phyloP scores from a whole-genome alignment of 31 red algal species.

The Odonthalia washingtoniensis region DNA sequence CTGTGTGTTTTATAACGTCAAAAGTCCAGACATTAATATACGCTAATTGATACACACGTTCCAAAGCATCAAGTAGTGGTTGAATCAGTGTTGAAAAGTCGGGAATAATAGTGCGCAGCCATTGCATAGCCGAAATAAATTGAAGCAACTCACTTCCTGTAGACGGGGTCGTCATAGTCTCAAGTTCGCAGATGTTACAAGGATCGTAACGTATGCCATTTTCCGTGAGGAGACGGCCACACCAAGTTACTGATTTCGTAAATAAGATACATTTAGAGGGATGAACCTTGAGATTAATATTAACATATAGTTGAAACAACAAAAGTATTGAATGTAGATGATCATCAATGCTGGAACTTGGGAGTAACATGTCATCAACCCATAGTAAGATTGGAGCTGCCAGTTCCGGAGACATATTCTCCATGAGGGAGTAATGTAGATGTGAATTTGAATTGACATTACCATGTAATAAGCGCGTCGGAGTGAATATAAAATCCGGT shows the following conservation, averaged over 20 bases:
- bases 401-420: background rate
- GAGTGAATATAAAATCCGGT: background rate
- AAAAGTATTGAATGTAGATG: no score
- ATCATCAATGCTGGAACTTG: no score
- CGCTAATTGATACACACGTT: no score
- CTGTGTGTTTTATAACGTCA: no score
- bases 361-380: no score
- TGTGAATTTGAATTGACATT: slow-evolving; percentile 20
- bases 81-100: slow-evolving; percentile 8
- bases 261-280: slow-evolving; percentile 6
- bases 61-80: slow-evolving; percentile 17
- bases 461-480: background rate
- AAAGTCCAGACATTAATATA: no score
- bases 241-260: slow-evolving; percentile 8
- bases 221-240: slow-evolving; percentile 21
- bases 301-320: no score
- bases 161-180: background rate
- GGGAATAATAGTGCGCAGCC: slow-evolving; percentile 42
- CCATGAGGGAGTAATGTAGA: background rate
- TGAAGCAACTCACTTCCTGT: slow-evolving; percentile 22
- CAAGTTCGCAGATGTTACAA: background rate
- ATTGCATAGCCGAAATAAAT: slow-evolving; percentile 38
- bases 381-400: no score
- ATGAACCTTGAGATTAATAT: slow-evolving; percentile 31
- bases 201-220: slow-evolving; percentile 9